Conservation (phyloP, 2,329 filamentous ascomycete species). For the Aspergillus luchuensis region DNA sequence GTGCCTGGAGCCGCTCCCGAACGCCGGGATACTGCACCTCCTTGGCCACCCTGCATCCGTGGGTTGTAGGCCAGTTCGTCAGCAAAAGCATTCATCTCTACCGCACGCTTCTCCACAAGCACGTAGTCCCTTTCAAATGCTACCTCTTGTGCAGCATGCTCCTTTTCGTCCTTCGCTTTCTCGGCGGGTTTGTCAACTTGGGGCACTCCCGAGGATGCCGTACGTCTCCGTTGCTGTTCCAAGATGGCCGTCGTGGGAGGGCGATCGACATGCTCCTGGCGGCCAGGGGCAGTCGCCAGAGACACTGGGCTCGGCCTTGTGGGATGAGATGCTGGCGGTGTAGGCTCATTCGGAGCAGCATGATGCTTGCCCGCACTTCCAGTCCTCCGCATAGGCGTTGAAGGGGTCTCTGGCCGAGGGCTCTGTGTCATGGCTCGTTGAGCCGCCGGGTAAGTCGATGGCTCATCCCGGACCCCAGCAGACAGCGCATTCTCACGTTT, state of each 20-base stretch:
- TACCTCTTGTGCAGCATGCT: conserved; percentile 78
- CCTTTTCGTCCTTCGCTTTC: conserved; percentile 49
- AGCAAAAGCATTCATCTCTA: conserved; percentile 95
- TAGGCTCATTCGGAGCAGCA: conserved; percentile 29
- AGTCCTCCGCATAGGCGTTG: conserved; percentile 34
- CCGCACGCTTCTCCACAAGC: conserved; percentile 88
- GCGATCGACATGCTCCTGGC: conserved; percentile 41
- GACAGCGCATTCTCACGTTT: conserved; percentile 28
- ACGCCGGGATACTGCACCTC: conserved; percentile 69
- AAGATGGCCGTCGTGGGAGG: conserved; percentile 46
- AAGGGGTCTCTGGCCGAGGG: conserved; percentile 32
- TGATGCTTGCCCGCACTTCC: conserved; percentile 38
- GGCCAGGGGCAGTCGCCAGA: conserved; percentile 43
- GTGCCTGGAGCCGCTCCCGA: conserved; percentile 72
- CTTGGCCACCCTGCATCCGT: conserved; percentile 59
- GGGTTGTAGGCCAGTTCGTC: conserved; percentile 90
- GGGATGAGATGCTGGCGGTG: conserved; percentile 29
- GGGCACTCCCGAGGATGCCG: conserved; percentile 50
- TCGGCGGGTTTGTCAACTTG: conserved; percentile 43
- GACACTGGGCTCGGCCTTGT: conserved; percentile 39
- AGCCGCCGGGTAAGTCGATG: conserved; percentile 23
- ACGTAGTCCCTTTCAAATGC: conserved; percentile 94
- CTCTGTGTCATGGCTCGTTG: conserved; percentile 44
- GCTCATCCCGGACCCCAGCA: conserved; percentile 25
- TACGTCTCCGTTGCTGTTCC: conserved; percentile 64